These are phyloP conservation scores for Cymbopogon flexuosus DNA, from an alignment of 202 grass and related monocot species.

Conservation along the genomic window DNA sequence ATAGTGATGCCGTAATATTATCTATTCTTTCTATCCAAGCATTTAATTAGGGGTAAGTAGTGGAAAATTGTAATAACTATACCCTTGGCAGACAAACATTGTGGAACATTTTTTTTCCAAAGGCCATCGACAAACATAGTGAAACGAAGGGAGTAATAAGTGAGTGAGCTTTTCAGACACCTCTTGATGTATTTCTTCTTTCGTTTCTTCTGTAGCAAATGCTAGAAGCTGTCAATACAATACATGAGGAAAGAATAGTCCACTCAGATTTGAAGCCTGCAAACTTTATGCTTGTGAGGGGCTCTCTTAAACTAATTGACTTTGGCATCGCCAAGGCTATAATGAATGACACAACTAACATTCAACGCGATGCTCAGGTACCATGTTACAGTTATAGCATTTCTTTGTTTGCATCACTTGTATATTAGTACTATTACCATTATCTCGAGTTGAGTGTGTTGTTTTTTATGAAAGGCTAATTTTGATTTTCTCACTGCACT, in stretches of 20 bases:
- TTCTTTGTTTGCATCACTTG: slow-evolving; percentile 3
- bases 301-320: slow-evolving; percentile 78
- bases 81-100: background rate
- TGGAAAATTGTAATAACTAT: background rate
- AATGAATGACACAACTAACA: slow-evolving; percentile 94
- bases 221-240: slow-evolving; percentile 94
- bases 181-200: background rate
- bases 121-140: background rate
- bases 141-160: background rate
- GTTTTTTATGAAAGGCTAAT: slow-evolving; percentile 15
- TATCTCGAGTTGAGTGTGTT: background rate
- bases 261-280: slow-evolving; percentile 96
- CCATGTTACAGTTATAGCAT: background rate
- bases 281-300: slow-evolving; percentile 82
- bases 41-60: background rate
- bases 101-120: background rate
- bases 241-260: slow-evolving; percentile 83
- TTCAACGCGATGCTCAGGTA: slow-evolving; percentile 94
- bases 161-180: background rate
- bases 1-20: background rate
- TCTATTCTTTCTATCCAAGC: background rate
- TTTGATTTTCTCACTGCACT: slow-evolving; percentile 9
- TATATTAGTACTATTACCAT: slow-evolving; percentile 15
- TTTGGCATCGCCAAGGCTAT: slow-evolving; percentile 98
- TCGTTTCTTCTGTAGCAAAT: slow-evolving; percentile 74